phyloP scores from a whole-genome alignment of 2,329 filamentous ascomycete genomes.

The Trichoderma citrinoviride region DNA sequence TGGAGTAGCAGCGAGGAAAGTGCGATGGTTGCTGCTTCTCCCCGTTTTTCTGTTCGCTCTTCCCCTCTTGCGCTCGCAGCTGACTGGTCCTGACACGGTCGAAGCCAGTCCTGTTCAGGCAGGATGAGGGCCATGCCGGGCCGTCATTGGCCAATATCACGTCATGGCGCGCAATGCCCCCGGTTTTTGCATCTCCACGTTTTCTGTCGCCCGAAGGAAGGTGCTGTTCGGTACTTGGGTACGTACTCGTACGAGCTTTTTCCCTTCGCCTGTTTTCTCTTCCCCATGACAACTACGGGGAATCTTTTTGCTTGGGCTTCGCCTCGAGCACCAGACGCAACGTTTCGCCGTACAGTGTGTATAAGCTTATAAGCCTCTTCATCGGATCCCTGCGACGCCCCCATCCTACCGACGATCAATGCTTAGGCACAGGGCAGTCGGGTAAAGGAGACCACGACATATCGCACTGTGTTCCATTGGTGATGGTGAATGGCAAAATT shows the following conservation, averaged over 20 bases:
- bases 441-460: no score
- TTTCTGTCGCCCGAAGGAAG: background rate
- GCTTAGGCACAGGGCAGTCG: background rate
- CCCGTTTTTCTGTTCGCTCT: background rate
- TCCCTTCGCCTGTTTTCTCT: no score
- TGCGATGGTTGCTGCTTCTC: background rate
- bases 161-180: conserved; percentile 14
- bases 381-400: background rate
- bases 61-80: background rate
- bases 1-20: background rate
- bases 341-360: conserved; percentile 16
- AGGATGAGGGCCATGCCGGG: conserved; percentile 1
- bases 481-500: background rate
- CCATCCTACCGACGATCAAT: background rate
- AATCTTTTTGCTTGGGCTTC: background rate
- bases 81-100: background rate
- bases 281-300: background rate
- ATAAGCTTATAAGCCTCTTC: background rate
- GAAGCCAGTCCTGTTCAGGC: background rate
- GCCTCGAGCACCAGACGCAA: background rate
- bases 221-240: background rate
- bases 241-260: background rate
- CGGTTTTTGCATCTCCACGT: background rate
- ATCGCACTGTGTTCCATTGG: conserved; percentile 6
- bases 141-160: background rate